Conservation (phyloP, 2,329 filamentous ascomycete species). For the Fusarium proliferatum region DNA sequence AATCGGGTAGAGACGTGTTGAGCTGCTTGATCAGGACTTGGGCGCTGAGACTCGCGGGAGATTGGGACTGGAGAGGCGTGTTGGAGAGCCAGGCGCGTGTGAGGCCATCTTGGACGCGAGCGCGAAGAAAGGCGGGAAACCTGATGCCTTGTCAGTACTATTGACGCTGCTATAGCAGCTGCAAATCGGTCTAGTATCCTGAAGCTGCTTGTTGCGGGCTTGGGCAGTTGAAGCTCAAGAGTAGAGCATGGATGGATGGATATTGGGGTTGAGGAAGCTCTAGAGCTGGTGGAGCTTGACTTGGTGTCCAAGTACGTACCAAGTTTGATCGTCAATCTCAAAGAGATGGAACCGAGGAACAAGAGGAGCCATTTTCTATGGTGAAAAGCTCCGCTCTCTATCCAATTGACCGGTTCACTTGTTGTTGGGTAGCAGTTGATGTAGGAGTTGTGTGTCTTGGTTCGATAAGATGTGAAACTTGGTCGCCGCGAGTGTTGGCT, state of each 20-base stretch:
- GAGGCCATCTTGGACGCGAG: constrained; percentile 72
- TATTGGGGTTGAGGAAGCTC: not conserved
- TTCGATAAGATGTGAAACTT: constrained; percentile 21
- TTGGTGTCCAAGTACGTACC: constrained; percentile 57
- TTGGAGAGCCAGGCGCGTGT: constrained; percentile 71
- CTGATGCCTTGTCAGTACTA: constrained; percentile 51
- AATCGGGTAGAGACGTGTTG: constrained; percentile 58
- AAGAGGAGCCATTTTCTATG: constrained; percentile 57
- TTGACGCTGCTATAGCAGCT: not conserved
- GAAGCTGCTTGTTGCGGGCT: not conserved
- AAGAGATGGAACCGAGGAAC: constrained; percentile 71
- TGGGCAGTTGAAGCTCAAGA: not conserved
- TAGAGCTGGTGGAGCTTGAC: constrained; percentile 4
- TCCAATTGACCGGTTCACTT: not conserved
- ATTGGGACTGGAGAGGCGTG: constrained; percentile 67
- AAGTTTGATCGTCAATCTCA: constrained; percentile 75
- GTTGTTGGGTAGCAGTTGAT: not conserved
- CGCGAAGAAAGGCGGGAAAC: constrained; percentile 74
- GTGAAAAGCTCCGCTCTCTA: not conserved
- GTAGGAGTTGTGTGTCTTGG: constrained; percentile 1
- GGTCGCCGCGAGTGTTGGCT: not conserved
- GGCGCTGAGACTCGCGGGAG: constrained; percentile 71
- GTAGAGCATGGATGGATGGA: not conserved
- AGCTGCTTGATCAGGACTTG: constrained; percentile 64
- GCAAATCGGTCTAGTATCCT: not conserved